Evolutionary conservation across 1,284 basidiomycete genomes (phyloP), one percentile per base, ranked within the genome.

Genomic region (Moesziomyces aphidis): DNA sequence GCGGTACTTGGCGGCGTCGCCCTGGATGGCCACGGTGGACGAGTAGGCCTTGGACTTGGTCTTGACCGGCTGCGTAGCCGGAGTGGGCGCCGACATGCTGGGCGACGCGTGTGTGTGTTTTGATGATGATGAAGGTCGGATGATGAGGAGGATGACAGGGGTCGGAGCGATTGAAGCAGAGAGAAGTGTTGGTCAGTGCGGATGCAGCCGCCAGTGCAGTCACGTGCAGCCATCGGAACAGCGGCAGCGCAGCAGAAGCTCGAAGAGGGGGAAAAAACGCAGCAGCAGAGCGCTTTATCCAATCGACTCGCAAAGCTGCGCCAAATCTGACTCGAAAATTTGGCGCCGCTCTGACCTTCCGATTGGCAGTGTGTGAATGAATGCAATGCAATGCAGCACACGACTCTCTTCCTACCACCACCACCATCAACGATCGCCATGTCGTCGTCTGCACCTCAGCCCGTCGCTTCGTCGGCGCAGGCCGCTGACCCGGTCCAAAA

Each of bases 1-100:
- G 67, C 92, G 90, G 85, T 95, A 95, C 86, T 94, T 94, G 82
- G 89, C 89, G 82, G 94, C 93, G 84, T 95, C 93, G 26, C 79
- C 78, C 55, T 81, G 79, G 17, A 82, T 77, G 34, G 81, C 81
- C n/a, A 82, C 74, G n/a, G 72, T 76, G 17, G 81, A 81, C 4
- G 73, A 66, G 66, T 82, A 82, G 23, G 81, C 81, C 49, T 81
- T 81, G 55, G 80, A 82, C 62, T 81, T 81, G 63, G 77, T 75
- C 61, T 79, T 80, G 58, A 76, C 68, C 45, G 73, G 68, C 43
- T 65, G 69, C 13, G 73, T 72, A 13, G 67, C 61, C 23, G 68
- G 61, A 3, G 65, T 73, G 31, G 69, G 62, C 36, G 60, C 63
- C 22, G 71, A 67, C 70, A 73, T 73, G 36, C 13, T 66, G 28